phyloP scores from a whole-genome alignment of 1,139 yeast genomes.

The Candida pseudoviswanathii region DNA sequence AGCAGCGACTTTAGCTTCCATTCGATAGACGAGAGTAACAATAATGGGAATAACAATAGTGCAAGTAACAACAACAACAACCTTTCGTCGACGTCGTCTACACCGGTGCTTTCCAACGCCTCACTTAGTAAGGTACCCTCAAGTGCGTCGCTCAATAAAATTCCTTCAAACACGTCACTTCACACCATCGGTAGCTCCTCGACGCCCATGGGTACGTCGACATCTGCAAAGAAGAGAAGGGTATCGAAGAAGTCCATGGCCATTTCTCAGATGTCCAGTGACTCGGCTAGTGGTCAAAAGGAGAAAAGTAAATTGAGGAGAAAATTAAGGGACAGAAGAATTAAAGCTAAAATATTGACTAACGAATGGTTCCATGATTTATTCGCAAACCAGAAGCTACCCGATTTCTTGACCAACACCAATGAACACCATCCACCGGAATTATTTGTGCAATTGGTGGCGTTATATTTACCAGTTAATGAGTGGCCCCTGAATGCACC shows the following conservation, averaged over 20 bases:
- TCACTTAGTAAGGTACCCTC: slow-evolving; percentile 1
- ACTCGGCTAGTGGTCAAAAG: slow-evolving; percentile 16
- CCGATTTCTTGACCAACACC: slow-evolving; percentile 3
- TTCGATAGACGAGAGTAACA: not conserved
- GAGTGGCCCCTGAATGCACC: slow-evolving; percentile 18
- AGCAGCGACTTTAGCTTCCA: slow-evolving; percentile 11
- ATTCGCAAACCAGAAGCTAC: slow-evolving; percentile 16
- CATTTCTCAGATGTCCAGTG: slow-evolving; percentile 16
- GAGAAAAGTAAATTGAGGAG: slow-evolving; percentile 23
- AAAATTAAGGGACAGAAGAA: slow-evolving; percentile 22
- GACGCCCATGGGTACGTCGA: not conserved
- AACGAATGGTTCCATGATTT: slow-evolving; percentile 19
- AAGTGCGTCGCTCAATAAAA: not conserved
- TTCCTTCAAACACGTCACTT: slow-evolving; percentile 1
- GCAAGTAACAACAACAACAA: not conserved
- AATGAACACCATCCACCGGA: slow-evolving; percentile 5
- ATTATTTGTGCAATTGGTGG: slow-evolving; percentile 18
- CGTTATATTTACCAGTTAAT: slow-evolving; percentile 20
- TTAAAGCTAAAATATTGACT: slow-evolving; percentile 22
- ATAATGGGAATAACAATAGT: not conserved
- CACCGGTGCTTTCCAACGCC: not conserved
- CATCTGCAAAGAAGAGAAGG: slow-evolving; percentile 12
- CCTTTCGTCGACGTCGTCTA: slow-evolving; percentile 1
- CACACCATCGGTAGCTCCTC: not conserved
- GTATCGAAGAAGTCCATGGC: slow-evolving; percentile 18